These are phyloP conservation scores for Dalechampia spathulata DNA, from an alignment of 441 rosid species.

Conservation along the genomic window DNA sequence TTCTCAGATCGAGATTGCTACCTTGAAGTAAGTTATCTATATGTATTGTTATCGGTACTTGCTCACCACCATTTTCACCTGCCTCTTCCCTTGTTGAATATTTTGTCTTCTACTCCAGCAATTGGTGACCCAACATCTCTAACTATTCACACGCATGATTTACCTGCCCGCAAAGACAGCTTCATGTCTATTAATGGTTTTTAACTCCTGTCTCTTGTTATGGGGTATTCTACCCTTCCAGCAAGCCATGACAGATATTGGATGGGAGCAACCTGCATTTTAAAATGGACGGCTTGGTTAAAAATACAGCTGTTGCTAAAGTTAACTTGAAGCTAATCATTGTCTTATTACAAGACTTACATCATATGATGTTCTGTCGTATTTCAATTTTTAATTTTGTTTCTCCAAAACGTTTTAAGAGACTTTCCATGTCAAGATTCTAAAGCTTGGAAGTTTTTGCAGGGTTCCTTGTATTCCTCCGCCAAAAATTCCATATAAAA, in stretches of 20 bases:
- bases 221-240: not conserved
- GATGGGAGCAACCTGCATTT: no score
- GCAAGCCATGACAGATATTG: not conserved
- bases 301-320: not conserved
- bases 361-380: not conserved
- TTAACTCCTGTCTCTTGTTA: no score
- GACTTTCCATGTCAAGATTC: not conserved
- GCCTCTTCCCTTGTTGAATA: no score
- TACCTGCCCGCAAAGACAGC: not conserved
- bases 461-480: conserved; percentile 56
- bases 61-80: no score
- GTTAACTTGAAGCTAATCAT: not conserved
- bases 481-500: conserved; percentile 56
- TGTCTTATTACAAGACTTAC: not conserved
- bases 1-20: conserved; percentile 61
- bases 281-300: no score
- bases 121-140: not conserved
- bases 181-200: not conserved
- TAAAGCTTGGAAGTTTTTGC: conserved; percentile 18
- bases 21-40: conserved; percentile 41
- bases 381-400: no score
- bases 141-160: not conserved
- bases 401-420: not conserved
- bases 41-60: no score
- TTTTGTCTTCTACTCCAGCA: not conserved